Evolutionary conservation across 805 yeast species (phyloP), one percentile per base, ranked within the genome.

Genomic region (Hanseniaspora meyeri): DNA sequence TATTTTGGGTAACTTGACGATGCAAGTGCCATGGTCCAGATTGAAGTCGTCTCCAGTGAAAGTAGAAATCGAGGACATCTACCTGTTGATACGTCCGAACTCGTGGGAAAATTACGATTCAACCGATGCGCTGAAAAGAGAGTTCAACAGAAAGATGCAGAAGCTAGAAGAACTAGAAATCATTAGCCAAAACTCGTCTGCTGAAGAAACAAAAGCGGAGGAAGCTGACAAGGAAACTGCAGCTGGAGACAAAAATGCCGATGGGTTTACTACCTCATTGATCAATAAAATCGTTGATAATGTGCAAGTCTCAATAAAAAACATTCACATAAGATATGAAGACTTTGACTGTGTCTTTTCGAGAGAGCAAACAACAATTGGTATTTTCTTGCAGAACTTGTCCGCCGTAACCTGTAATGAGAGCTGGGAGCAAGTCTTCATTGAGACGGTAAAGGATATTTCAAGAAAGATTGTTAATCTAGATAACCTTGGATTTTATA

Each of bases 11-110:
- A 87, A 85, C 62, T 74, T 93, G 60, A 85, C 95, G 0, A 72
- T 93, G 55, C 96, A 87, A 65, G 91, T 93, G 40, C 98, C 99
- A 0, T 95, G 97, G 97, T 84, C 97, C 1, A 93, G 89, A 65
- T 73, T 95, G 61, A 90, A 90, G 65, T 82, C 86, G 20, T 87
- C 90, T 64, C 97, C 99, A 0, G 97, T 91, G 8, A 87, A 87
- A 66, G 79, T 93, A 14, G 73, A 80, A 12, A 84, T 93, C 58
- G 91, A 93, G 62, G 93, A 93, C 66, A 91, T 89, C 12, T 89
- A 83, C 63, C 66, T 93, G 31, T 73, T 95, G 38, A 95, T 95
- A 0, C 73, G 83, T 1, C 96, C 97, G 1, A 80, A 82, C 20
- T 68, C 81, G 4, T 72, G 79, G 42, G 76, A 77, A 16, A 80